Evolutionary conservation across 2,329 filamentous ascomycete genomes (phyloP).

Genomic region (Sclerotiophoma versabilis): DNA sequence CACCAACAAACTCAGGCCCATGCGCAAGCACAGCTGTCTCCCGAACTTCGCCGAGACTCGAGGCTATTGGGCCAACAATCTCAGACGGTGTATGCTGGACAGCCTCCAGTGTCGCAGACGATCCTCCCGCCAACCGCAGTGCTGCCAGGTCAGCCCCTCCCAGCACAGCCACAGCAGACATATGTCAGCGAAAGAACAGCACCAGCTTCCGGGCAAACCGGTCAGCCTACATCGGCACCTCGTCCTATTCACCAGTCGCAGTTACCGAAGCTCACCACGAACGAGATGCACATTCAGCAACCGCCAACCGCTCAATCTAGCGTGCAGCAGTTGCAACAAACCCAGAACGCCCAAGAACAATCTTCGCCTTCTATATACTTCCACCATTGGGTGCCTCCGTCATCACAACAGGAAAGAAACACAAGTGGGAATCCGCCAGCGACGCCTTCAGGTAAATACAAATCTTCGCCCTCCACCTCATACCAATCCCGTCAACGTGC

Average conservation of each 20-base stretch:
- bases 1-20: slow-evolving; percentile 54
- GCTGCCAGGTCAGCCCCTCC: slow-evolving; percentile 48
- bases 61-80: slow-evolving; percentile 51
- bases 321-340: slow-evolving; percentile 51
- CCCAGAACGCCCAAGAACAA: slow-evolving; percentile 63
- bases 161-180: slow-evolving; percentile 45
- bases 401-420: slow-evolving; percentile 63
- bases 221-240: slow-evolving; percentile 52
- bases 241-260: slow-evolving; percentile 56
- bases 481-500: slow-evolving; percentile 58
- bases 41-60: slow-evolving; percentile 52
- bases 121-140: slow-evolving; percentile 44
- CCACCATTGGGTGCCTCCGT: slow-evolving; percentile 90
- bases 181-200: slow-evolving; percentile 43
- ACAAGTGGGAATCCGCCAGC: slow-evolving; percentile 70
- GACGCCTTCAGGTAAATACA: slow-evolving; percentile 72
- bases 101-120: slow-evolving; percentile 41
- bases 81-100: slow-evolving; percentile 39
- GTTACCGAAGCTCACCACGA: slow-evolving; percentile 60
- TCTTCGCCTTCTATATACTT: slow-evolving; percentile 83
- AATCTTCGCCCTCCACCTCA: slow-evolving; percentile 47
- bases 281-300: slow-evolving; percentile 59
- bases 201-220: slow-evolving; percentile 34
- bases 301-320: slow-evolving; percentile 51
- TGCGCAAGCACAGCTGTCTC: slow-evolving; percentile 50